These are phyloP conservation scores for Postia placenta DNA, from an alignment of 768 basidiomycete genomes.

Conservation along the genomic window DNA sequence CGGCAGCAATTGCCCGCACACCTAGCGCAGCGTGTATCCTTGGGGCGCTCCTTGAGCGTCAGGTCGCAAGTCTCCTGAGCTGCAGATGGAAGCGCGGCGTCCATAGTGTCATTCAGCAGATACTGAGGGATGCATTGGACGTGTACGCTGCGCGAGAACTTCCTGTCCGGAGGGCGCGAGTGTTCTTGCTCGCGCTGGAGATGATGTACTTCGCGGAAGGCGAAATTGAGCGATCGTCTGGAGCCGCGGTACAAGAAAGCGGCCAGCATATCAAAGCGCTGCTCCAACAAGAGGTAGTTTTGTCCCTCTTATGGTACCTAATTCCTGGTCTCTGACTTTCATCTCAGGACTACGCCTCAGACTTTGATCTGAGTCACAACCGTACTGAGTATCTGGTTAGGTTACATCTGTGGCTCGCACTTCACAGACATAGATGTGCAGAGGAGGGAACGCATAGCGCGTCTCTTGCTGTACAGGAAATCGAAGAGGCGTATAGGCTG, in stretches of 20 bases:
- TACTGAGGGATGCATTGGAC: conserved; percentile 44
- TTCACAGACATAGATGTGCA: conserved; percentile 56
- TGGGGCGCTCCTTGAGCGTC: conserved; percentile 58
- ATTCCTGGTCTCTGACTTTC: neutral
- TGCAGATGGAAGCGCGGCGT: conserved; percentile 55
- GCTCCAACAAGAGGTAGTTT: conserved; percentile 27
- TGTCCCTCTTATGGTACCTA: neutral
- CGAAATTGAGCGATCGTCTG: conserved; percentile 1
- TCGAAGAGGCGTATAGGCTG: conserved; percentile 45
- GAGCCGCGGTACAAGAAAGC: conserved; percentile 35
- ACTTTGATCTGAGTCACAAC: conserved; percentile 22
- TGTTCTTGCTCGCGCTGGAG: conserved; percentile 50
- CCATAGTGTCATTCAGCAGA: conserved; percentile 27
- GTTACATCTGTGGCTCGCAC: conserved; percentile 60
- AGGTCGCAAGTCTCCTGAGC: conserved; percentile 48
- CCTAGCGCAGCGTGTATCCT: conserved; percentile 21
- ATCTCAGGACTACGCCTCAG: conserved; percentile 24
- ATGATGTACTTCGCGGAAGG: conserved; percentile 34
- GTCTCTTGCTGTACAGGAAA: conserved; percentile 40
- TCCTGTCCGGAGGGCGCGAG: conserved; percentile 55
- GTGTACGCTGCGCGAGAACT: conserved; percentile 42
- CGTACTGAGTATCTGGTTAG: conserved; percentile 45
- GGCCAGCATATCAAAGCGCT: conserved; percentile 39
- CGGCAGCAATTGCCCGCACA: neutral
- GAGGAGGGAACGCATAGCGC: conserved; percentile 35